Evolutionary conservation across 768 basidiomycete genomes (phyloP).

Genomic region (Artomyces pyxidatus): DNA sequence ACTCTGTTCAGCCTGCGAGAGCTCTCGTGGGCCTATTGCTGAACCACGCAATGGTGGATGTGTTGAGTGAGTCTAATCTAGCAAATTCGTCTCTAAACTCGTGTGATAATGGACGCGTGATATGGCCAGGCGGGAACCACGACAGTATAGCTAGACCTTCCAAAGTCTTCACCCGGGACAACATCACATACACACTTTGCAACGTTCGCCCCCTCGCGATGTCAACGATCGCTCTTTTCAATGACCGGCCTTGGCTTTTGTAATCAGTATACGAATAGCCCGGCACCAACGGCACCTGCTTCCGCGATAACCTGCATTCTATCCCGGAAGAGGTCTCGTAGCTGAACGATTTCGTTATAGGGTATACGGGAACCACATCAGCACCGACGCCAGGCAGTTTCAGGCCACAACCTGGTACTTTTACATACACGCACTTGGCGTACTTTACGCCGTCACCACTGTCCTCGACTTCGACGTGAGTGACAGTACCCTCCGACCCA

Average conservation of each 20-base stretch:
- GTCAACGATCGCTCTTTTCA: not conserved
- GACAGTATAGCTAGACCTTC: not conserved
- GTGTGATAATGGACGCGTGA: not conserved
- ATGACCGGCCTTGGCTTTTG: not conserved
- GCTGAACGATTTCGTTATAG: no score
- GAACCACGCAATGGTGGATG: no score
- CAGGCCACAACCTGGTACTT: not conserved
- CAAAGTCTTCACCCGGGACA: not conserved
- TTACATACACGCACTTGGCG: not conserved
- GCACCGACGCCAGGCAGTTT: no score
- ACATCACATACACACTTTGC: not conserved
- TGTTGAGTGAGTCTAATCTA: not conserved
- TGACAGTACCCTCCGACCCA: constrained; percentile 11
- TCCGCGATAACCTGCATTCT: not conserved
- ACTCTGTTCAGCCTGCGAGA: no score
- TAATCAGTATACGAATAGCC: not conserved
- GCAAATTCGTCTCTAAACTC: not conserved
- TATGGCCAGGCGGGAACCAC: no score
- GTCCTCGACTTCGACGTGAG: not conserved
- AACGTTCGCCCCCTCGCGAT: not conserved
- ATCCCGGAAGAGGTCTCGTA: no score
- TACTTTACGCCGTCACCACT: not conserved
- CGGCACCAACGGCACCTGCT: not conserved
- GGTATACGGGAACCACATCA: no score
- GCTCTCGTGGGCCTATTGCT: no score